Conservation (phyloP, 148 eudicot species). For the Polygonum aviculare region DNA sequence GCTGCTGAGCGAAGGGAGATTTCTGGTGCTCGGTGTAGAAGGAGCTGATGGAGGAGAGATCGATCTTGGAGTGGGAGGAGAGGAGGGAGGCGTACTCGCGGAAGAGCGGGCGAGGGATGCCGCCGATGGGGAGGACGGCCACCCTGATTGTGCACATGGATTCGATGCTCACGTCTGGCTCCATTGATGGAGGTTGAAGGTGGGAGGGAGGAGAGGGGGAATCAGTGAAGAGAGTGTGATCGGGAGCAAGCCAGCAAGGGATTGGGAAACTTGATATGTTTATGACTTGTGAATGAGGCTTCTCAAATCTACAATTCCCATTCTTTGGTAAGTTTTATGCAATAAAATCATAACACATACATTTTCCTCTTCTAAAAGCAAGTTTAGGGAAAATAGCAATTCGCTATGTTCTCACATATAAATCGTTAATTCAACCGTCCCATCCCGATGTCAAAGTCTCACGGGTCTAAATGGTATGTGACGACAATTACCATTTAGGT, state of each 20-base stretch:
- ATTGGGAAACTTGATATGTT: background rate
- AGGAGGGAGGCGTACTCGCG: constrained; percentile 72
- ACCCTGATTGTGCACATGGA: constrained; percentile 72
- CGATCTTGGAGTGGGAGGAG: constrained; percentile 49
- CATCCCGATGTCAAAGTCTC: too few species aligned
- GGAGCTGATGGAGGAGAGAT: constrained; percentile 63
- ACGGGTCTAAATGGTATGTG: too few species aligned
- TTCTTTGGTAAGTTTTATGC: too few species aligned
- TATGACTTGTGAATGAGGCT: background rate
- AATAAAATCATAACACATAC: too few species aligned
- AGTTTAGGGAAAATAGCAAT: too few species aligned
- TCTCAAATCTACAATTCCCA: too few species aligned
- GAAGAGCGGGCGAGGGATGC: constrained; percentile 43
- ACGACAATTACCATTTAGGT: too few species aligned
- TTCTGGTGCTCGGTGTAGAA: constrained; percentile 96
- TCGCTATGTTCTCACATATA: too few species aligned
- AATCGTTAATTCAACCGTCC: too few species aligned
- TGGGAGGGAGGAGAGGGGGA: background rate
- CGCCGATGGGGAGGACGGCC: constrained; percentile 72
- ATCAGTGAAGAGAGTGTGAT: background rate
- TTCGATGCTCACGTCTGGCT: constrained; percentile 94
- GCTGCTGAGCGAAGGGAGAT: constrained; percentile 73
- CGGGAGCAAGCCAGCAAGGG: too few species aligned
- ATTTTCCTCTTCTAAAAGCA: too few species aligned
- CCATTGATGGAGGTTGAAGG: constrained; percentile 37